Percentiles rank a stretch among this genome's conserved stretches.
Conservation (phyloP, 2,329 filamentous ascomycete genomes). For the Ophiostoma ips region DNA sequence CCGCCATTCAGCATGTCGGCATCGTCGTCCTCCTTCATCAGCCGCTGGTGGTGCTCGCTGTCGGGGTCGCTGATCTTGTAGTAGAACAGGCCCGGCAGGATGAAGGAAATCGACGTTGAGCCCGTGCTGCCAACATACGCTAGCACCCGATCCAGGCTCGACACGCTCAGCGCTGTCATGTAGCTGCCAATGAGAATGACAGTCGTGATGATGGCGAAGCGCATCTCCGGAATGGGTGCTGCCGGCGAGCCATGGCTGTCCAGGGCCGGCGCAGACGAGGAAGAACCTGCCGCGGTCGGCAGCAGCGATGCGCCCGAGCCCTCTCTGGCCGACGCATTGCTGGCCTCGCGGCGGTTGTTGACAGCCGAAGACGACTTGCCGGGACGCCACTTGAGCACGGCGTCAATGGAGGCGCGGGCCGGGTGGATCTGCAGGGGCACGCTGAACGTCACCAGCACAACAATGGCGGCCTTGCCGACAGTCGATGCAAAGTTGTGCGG, state of each 20-base stretch:
- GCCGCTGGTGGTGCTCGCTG: constrained; percentile 68
- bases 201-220: constrained; percentile 83
- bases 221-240: constrained; percentile 64
- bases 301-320: constrained; percentile 31
- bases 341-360: constrained; percentile 1
- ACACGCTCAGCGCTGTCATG: constrained; percentile 78
- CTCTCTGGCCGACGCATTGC: constrained; percentile 24
- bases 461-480: constrained; percentile 88
- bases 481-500: constrained; percentile 68
- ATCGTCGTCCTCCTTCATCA: constrained; percentile 86
- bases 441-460: constrained; percentile 90
- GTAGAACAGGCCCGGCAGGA: constrained; percentile 90
- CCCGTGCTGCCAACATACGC: constrained; percentile 94
- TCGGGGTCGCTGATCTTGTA: constrained; percentile 95
- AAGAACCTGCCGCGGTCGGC: constrained; percentile 19
- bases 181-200: constrained; percentile 75
- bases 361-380: constrained; percentile 17
- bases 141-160: constrained; percentile 75
- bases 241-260: constrained; percentile 39
- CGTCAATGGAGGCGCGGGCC: constrained; percentile 87
- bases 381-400: constrained; percentile 85
- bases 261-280: constrained; percentile 12
- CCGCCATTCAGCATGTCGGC: constrained; percentile 42
- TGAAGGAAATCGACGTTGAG: constrained; percentile 91
- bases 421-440: constrained; percentile 93